Conservation (phyloP, 495 filamentous ascomycete genomes). For the Hyaloscypha finlandica region DNA sequence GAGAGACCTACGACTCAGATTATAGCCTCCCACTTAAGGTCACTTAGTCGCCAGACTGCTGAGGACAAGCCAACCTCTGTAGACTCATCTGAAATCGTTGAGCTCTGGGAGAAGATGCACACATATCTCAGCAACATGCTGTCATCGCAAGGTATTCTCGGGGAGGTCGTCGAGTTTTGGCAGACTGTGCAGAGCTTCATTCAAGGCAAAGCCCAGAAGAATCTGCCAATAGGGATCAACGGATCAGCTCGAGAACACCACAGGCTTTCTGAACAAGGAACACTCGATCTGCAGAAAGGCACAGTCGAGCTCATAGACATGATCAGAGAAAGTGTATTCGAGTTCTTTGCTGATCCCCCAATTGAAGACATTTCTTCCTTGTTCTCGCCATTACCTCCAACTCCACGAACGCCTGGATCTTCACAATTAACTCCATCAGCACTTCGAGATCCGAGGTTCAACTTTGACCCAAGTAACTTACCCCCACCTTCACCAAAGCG, state of each 20-base stretch:
- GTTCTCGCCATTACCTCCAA: slow-evolving; percentile 74
- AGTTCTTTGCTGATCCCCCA: slow-evolving; percentile 87
- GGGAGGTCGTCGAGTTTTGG: slow-evolving; percentile 92
- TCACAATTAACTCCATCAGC: slow-evolving; percentile 46
- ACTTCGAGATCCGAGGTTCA: slow-evolving; percentile 68
- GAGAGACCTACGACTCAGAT: slow-evolving; percentile 69
- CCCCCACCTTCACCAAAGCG: slow-evolving; percentile 74
- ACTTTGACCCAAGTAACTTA: slow-evolving; percentile 72
- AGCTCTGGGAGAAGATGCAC: slow-evolving; percentile 86
- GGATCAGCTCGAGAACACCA: slow-evolving; percentile 84
- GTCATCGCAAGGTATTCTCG: slow-evolving; percentile 73
- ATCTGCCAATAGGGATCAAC: slow-evolving; percentile 80
- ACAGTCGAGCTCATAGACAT: slow-evolving; percentile 77
- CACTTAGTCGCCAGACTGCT: slow-evolving; percentile 62
- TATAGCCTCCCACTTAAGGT: slow-evolving; percentile 71
- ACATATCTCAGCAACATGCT: slow-evolving; percentile 72
- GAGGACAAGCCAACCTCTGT: slow-evolving; percentile 56
- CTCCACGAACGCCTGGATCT: slow-evolving; percentile 53
- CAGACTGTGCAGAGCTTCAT: slow-evolving; percentile 90
- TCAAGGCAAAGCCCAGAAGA: slow-evolving; percentile 77
- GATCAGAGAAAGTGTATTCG: slow-evolving; percentile 73
- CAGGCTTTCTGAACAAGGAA: slow-evolving; percentile 70
- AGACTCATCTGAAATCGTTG: slow-evolving; percentile 75
- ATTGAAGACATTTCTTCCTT: slow-evolving; percentile 86
- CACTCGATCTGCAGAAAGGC: slow-evolving; percentile 72